Base-by-base conservation (phyloP, 371 early-diverging fungal genomes). In the Chytridium lagenaria region DNA sequence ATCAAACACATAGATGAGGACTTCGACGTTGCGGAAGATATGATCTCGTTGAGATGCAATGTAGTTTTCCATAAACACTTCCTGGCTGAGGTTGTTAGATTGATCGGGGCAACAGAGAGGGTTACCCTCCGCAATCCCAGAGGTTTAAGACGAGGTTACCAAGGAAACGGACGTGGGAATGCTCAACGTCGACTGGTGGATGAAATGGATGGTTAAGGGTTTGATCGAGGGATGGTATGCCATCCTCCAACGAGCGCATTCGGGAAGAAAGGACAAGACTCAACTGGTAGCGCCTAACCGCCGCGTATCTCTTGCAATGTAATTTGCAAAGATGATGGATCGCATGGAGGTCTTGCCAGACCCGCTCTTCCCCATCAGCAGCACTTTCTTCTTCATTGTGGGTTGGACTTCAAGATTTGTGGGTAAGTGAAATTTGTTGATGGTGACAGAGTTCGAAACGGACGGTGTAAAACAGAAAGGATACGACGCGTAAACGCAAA, bases 311-410 rank as follows among this genome's bases (percentile, higher is more conserved):
- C 92, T 79, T 1, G 97, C 97, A 75, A 95, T 92, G 78, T 95
- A 96, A 82, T 97, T 96, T 26, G 97, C 93, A 78, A 98, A 98
- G 74, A 98, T 97, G 79, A 98, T 95, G 59, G 95, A 94, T 64
- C 98, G 90, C 98, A 98, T 98, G 57, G 96, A 96, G 30, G 98
- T 98, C 89, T 98, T 98, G 59, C 98, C 98, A 15, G 94, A 91
- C n/a, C 98, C 97, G 77, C 92, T 91, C 81, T 95, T 94, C 50
- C 98, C 98, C 98, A 98, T 96, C 80, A 98, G 88, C 59, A 98
- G 87, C 15, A 98, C 93, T 44, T 66, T 40, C 37, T 66, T 44
- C 39, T 66, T 37, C 66, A 66, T 66, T 23, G 28, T 44, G 44
- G 7, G 44, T 44, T n/a, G n/a, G n/a, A n/a, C n/a, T n/a, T n/a